A percentile compares a stretch with the other conserved stretches of the same genome.
Conservation (phyloP, 2,329 filamentous ascomycete genomes). For the Tetracladium maxilliforme region DNA sequence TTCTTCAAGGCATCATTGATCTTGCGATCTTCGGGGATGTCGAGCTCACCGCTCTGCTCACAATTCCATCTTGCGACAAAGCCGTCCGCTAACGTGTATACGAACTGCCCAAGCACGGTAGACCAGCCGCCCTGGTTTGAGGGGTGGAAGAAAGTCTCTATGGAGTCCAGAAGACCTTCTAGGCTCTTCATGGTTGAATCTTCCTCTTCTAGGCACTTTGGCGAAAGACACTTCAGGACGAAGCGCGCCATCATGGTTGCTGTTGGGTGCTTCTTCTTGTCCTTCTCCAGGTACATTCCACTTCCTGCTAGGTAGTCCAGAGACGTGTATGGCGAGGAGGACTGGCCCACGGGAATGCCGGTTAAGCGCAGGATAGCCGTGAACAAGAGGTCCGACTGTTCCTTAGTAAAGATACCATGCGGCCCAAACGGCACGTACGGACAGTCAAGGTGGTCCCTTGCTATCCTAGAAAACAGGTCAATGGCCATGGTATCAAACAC, state of each 20-base stretch:
- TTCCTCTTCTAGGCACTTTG: constrained; percentile 59
- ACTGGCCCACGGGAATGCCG: constrained; percentile 92
- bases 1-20: constrained; percentile 71
- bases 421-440: constrained; percentile 66
- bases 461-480: constrained; percentile 77
- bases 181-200: constrained; percentile 73
- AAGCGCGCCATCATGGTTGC: constrained; percentile 86
- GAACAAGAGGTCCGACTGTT: constrained; percentile 86
- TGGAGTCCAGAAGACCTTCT: constrained; percentile 82
- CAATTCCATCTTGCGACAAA: constrained; percentile 98
- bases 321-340: constrained; percentile 79
- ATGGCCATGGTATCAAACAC: constrained; percentile 76
- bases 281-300: constrained; percentile 77
- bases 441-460: constrained; percentile 67
- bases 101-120: constrained; percentile 74
- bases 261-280: constrained; percentile 83
- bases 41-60: constrained; percentile 83
- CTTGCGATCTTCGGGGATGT: constrained; percentile 64
- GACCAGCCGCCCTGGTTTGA: constrained; percentile 94
- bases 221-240: constrained; percentile 87
- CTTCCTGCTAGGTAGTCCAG: constrained; percentile 75
- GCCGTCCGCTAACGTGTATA: constrained; percentile 85
- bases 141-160: constrained; percentile 97
- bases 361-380: constrained; percentile 79
- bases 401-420: constrained; percentile 81